Evolutionary conservation across 495 filamentous ascomycete genomes (phyloP), one percentile per base, ranked within the genome.

Genomic region (Podospora appendiculata): DNA sequence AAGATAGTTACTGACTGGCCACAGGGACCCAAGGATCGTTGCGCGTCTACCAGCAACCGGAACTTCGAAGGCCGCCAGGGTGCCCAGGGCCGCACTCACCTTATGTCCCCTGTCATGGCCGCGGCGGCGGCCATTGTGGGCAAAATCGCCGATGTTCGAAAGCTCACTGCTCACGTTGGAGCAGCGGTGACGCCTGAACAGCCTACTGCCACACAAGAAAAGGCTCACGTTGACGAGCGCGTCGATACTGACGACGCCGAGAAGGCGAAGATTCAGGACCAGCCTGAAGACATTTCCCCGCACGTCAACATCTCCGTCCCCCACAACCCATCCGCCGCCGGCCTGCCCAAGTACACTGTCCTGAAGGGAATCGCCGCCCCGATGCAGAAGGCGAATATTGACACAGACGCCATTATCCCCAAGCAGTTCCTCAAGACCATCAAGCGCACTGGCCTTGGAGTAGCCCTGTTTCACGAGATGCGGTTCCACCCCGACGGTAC

Each of bases 341-440:
- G 90, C 45, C 84, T 95, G 40, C 84, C 89, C 53, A 86, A 87
- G 64, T 98, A 95, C 73, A 80, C 77, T 17, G 73, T 79, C 32
- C 79, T 94, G 57, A 90, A 85, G 71, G 93, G 93, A 52, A 84
- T 94, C 52, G 90, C 89, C 9, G 93, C 90, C 8, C 89, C 90
- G 6, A 73, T 98, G 70, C 87, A 95, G 54, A 81, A 85, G 50
- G 77, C 83, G 55, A 98, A 98, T 61, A 82, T 96, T 62, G 93
- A 98, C 70, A 98, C 93, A 32, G 93, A 98, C 61, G 92, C 91
- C 59, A 98, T 98, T 69, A 98, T 98, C 52, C 93, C 93, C 54
- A 98, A 98, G 67, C 93, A 98, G 69, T 98, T 97, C 79, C 78
- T 98, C 48, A 98, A 98, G 76, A 98, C 93, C 40, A 98, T 98